Base-by-base conservation (phyloP, 768 basidiomycete species). In the Podaxis carcinomalis region DNA sequence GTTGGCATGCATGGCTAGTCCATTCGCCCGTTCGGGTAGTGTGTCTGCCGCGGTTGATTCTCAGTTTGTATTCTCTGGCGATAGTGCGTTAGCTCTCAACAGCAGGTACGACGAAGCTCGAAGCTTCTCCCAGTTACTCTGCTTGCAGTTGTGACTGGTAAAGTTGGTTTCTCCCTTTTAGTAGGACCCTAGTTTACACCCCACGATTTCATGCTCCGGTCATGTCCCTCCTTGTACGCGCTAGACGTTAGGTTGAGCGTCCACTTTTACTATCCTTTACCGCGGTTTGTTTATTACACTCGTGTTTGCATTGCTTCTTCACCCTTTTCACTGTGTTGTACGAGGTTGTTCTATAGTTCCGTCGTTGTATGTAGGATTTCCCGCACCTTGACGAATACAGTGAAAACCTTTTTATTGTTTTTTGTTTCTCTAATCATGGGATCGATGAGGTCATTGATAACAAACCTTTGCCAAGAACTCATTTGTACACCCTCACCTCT, bases 311-410 rank as follows among this genome's bases (percentile, higher is more conserved):
- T 59, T 59, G n/a, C 46, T 16, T 49, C 39, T 61, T 68, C 62
- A 56, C 63, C 70, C 57, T 66, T 74, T 70, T 69, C 67, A 68
- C 69, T 73, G 73, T 73, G 72, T 74, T 78, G 75, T 80, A 77
- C 75, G 77, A 75, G 75, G 73, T 59, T 57, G 57, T 49, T 61
- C 46, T 54, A 46, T 61, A 27, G 50, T 42, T 19, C 49, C 49
- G 42, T 51, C 36, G 28, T 42, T 59, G 50, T 55, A 55, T 44
- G 54, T 59, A 59, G 59, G 40, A 55, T 54, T 47, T 54, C 44
- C 49, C 59, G 46, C 53, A 55, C 46, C 23, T 47, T 55, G 23
- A 61, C 53, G 23, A 54, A 54, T 61, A 32, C 59, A 61, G 59
- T 61, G 59, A 47, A 61, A 60, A 52, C 50, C 28, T 23, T 32